Base-by-base conservation (phyloP, 441 rosid genomes). In the Melastoma candidum region DNA sequence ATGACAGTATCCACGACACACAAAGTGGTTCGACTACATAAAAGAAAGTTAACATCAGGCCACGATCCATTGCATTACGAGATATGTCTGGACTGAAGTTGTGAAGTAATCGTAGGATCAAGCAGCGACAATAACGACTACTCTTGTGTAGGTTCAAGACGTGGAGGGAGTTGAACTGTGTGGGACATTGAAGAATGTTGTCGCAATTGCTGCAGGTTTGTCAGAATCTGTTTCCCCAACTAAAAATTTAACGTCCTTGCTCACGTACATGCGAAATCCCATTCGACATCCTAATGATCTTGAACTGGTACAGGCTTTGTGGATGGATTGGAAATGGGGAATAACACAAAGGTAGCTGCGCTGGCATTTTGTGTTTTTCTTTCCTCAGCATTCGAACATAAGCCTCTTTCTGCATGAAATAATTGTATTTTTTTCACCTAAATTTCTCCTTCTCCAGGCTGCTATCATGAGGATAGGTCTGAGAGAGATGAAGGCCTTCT, bases 401-500 rank as follows among this genome's bases (percentile, higher is more conserved):
- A 10, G 25, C 1, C 22, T 12, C 3, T 48, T n/a, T 53, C 48
- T 13, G 14, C 27, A 58, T 26, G 44, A 2, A 13, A 22, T 25
- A 12, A 39, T 2, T 55, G 11, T 55, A 12, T 11, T 2, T 12
- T 11, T 13, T 55, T 17, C 26, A 49, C 48, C 43, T 32, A 17
- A 17, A 17, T 25, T 36, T 13, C 44, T 44, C 12, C 27, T 36
- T 60, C 43, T 46, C 29, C 46, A 88, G 98, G 98, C 98, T 59
- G 98, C 97, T 13, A 81, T 93, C 58, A 88, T 89, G 98, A 83
- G 95, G 78, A 89, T 93, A 62, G 97, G 97, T 60, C 73, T 89
- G 27, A 73, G 85, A 81, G 97, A 93, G 74, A 93, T 89, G 97
- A 86, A 63, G 75, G 84, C 79, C 47, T 81, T 89, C 27, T 93